Evolutionary conservation across 2,329 filamentous ascomycete species (phyloP).

Genomic region (Mycosphaerella arachidis): DNA sequence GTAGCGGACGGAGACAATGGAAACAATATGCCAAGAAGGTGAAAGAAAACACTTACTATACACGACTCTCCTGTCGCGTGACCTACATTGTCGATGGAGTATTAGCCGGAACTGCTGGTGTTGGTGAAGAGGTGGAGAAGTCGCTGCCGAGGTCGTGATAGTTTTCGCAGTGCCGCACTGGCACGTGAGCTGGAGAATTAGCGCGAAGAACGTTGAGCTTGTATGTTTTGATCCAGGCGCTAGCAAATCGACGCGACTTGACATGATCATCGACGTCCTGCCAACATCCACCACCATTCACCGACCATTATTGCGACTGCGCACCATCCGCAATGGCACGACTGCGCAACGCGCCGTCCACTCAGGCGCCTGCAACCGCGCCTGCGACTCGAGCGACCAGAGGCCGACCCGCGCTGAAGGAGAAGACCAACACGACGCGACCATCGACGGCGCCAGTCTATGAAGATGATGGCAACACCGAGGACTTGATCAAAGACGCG

Average conservation of each 20-base stretch:
- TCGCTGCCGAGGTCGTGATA: not conserved
- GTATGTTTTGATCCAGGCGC: not conserved
- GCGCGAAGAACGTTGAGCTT: not conserved
- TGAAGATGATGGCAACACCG: conserved; percentile 25
- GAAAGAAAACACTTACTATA: not conserved
- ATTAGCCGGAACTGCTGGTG: not conserved
- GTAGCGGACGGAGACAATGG: no score
- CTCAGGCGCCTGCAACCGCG: conserved; percentile 12
- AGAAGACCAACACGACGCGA: conserved; percentile 30
- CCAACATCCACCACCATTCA: not conserved
- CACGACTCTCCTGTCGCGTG: not conserved
- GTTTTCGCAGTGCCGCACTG: no score
- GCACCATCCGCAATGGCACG: conserved; percentile 22
- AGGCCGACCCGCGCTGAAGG: conserved; percentile 25
- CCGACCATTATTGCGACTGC: not conserved
- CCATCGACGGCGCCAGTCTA: conserved; percentile 18
- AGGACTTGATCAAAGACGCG: conserved; percentile 27
- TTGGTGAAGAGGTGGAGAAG: not conserved
- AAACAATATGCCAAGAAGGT: not conserved
- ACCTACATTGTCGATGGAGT: not conserved
- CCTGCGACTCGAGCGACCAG: conserved; percentile 10
- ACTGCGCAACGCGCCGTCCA: conserved; percentile 24
- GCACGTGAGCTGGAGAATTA: not conserved
- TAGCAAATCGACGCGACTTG: not conserved
- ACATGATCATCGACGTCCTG: not conserved